Evolutionary conservation across 768 basidiomycete genomes (phyloP).

Genomic region (Lentinula lateritia): DNA sequence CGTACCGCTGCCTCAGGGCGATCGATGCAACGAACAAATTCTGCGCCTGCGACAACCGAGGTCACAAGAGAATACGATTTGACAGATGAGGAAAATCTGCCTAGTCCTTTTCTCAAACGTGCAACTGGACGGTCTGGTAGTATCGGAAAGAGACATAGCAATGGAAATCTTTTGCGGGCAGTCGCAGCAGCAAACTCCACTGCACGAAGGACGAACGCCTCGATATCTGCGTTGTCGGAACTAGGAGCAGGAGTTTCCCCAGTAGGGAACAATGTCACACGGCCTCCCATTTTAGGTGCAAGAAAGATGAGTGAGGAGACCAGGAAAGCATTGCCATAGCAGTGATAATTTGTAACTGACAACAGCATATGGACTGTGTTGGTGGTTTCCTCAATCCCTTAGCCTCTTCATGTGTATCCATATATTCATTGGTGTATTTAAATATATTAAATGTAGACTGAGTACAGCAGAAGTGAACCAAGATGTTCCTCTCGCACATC

Average conservation of each 20-base stretch:
- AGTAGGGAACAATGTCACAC: not conserved
- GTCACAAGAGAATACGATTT: slow-evolving; percentile 47
- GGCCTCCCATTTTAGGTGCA: not conserved
- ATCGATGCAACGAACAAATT: slow-evolving; percentile 6
- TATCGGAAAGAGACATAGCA: slow-evolving; percentile 38
- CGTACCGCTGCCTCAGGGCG: slow-evolving; percentile 16
- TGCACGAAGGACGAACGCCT: slow-evolving; percentile 18
- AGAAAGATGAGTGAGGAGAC: not conserved
- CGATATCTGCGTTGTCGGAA: slow-evolving; percentile 7
- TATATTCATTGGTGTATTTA: too few species aligned
- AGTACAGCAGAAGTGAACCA: too few species aligned
- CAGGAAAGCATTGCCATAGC: too few species aligned
- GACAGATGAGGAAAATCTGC: slow-evolving; percentile 78
- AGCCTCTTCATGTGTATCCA: too few species aligned
- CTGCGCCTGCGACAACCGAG: slow-evolving; percentile 21
- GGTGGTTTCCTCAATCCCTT: too few species aligned
- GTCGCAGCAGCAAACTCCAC: slow-evolving; percentile 56
- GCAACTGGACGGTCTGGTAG: slow-evolving; percentile 8
- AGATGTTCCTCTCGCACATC: too few species aligned
- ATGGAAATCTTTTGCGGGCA: slow-evolving; percentile 49
- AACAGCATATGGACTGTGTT: too few species aligned
- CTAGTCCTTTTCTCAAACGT: slow-evolving; percentile 71
- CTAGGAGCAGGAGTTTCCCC: not conserved
- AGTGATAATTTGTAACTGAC: too few species aligned
- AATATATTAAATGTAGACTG: too few species aligned